A percentile compares a stretch with the other conserved stretches of the same genome.
These are phyloP conservation scores for Pleurotus ostreatus DNA, from an alignment of 768 basidiomycete species.

Conservation along the genomic window DNA sequence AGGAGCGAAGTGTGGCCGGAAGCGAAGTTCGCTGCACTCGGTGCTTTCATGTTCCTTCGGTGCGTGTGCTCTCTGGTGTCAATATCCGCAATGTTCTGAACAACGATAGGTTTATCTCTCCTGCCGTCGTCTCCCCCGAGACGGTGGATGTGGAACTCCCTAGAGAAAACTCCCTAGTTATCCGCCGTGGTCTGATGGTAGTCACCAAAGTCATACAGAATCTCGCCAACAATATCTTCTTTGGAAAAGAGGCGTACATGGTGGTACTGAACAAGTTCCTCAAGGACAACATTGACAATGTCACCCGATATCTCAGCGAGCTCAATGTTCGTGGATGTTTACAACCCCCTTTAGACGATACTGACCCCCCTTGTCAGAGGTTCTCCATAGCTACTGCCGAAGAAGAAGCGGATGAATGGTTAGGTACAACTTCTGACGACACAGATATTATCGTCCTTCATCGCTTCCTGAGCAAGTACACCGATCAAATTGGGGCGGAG, in stretches of 20 bases:
- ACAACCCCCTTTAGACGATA: neutral
- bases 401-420: slow-evolving; percentile 69
- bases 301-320: slow-evolving; percentile 68
- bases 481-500: slow-evolving; percentile 86
- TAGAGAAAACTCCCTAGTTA: slow-evolving; percentile 42
- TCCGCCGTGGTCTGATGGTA: slow-evolving; percentile 77
- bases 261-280: slow-evolving; percentile 74
- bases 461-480: slow-evolving; percentile 80
- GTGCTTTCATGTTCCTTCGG: slow-evolving; percentile 91
- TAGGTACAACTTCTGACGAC: slow-evolving; percentile 74
- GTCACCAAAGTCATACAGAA: slow-evolving; percentile 93
- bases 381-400: slow-evolving; percentile 33
- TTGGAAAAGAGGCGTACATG: slow-evolving; percentile 90
- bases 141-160: slow-evolving; percentile 80
- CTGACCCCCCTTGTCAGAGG: slow-evolving; percentile 25
- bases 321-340: slow-evolving; percentile 48
- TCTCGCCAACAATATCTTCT: slow-evolving; percentile 90
- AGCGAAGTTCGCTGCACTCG: slow-evolving; percentile 76
- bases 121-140: slow-evolving; percentile 85
- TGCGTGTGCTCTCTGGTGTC: slow-evolving; percentile 18
- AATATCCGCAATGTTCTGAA: neutral
- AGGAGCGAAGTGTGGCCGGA: slow-evolving; percentile 72
- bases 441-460: slow-evolving; percentile 82
- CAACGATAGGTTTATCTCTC: slow-evolving; percentile 74
- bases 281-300: slow-evolving; percentile 60